Evolutionary conservation across 306 rosid species (phyloP).

Genomic region (Biancaea sappan): DNA sequence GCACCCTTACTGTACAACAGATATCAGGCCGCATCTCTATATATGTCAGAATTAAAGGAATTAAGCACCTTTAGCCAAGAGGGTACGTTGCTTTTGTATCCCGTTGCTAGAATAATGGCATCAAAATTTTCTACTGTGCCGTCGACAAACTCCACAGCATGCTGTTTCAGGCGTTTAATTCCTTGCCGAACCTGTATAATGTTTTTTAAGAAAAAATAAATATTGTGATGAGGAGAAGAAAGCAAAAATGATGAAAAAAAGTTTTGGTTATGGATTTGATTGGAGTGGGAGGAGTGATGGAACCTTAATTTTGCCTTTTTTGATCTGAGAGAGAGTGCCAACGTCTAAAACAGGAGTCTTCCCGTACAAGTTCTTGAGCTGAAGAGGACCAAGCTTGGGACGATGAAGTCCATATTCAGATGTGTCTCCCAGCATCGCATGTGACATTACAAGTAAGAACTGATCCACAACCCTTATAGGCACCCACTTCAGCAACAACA

Average conservation of each 20-base stretch:
- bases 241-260: not conserved
- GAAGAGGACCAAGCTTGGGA: constrained; percentile 74
- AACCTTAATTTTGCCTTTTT: constrained; percentile 70
- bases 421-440: constrained; percentile 71
- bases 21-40: too few species aligned
- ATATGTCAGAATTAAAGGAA: not conserved
- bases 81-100: constrained; percentile 74
- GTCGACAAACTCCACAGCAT: constrained; percentile 64
- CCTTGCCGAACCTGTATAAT: constrained; percentile 54
- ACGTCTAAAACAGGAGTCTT: constrained; percentile 90
- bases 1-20: too few species aligned
- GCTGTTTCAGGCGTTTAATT: constrained; percentile 48
- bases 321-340: constrained; percentile 71
- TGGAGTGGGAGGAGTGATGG: too few species aligned
- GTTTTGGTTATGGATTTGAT: constrained; percentile 3
- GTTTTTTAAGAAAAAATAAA: not conserved
- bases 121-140: constrained; percentile 60
- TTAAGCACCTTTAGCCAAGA: constrained; percentile 64
- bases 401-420: constrained; percentile 66
- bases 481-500: constrained; percentile 68
- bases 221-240: not conserved
- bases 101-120: constrained; percentile 70
- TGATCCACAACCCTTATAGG: constrained; percentile 67
- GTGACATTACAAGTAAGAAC: constrained; percentile 64
- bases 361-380: constrained; percentile 63